These are phyloP conservation scores for Tephrocybe rancida DNA, from an alignment of 768 basidiomycete species.

Conservation along the genomic window DNA sequence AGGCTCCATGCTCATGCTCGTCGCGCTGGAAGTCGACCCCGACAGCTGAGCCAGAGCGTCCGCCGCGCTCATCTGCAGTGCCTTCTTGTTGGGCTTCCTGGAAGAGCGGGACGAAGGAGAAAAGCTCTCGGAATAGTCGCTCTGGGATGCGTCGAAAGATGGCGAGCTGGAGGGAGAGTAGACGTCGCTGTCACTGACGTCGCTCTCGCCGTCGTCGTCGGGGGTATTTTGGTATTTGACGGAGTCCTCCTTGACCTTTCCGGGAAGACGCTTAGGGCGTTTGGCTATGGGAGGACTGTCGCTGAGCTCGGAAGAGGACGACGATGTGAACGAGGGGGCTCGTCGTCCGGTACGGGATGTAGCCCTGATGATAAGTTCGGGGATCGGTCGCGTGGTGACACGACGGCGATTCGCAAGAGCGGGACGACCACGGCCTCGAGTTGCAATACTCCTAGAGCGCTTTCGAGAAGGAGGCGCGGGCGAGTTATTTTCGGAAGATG, in stretches of 20 bases:
- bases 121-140: slow-evolving; percentile 20
- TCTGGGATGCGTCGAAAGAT: slow-evolving; percentile 16
- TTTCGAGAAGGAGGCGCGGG: not conserved
- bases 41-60: slow-evolving; percentile 22
- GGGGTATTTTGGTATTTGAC: not conserved
- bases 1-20: slow-evolving; percentile 8
- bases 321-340: slow-evolving; percentile 16
- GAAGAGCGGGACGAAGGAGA: not conserved
- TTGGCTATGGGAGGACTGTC: slow-evolving; percentile 7
- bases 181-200: slow-evolving; percentile 17
- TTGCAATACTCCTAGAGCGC: slow-evolving; percentile 7
- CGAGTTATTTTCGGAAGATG: slow-evolving; percentile 1
- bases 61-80: slow-evolving; percentile 19
- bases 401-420: not conserved
- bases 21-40: slow-evolving; percentile 3
- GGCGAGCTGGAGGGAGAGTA: slow-evolving; percentile 24
- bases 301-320: slow-evolving; percentile 11
- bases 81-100: slow-evolving; percentile 14
- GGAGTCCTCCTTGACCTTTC: slow-evolving; percentile 2
- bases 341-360: slow-evolving; percentile 8
- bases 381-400: not conserved
- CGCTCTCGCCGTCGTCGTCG: slow-evolving; percentile 15
- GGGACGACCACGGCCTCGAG: not conserved
- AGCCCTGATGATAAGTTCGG: not conserved
- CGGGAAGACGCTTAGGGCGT: slow-evolving; percentile 6